Evolutionary conservation across 306 rosid species (phyloP).

Genomic region (Cotoneaster glaucophyllus): DNA sequence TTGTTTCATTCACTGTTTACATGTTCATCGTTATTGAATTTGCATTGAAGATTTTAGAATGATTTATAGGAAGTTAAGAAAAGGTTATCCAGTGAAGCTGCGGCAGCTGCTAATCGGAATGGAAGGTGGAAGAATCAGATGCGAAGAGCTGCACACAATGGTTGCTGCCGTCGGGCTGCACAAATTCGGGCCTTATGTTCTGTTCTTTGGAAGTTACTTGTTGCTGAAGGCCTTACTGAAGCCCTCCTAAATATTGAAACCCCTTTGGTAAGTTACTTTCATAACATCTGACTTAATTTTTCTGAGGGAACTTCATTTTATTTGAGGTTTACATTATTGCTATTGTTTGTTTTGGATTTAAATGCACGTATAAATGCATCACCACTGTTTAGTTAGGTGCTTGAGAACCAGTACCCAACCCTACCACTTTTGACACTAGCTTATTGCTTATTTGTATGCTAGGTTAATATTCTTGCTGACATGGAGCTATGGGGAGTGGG

Average conservation of each 20-base stretch:
- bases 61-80: conserved; percentile 74
- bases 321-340: background rate
- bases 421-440: conserved; percentile 9
- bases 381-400: background rate
- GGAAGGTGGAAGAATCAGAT: conserved; percentile 98
- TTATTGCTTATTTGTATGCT: conserved; percentile 18
- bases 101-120: conserved; percentile 65
- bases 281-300: background rate
- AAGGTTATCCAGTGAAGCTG: conserved; percentile 72
- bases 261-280: conserved; percentile 56
- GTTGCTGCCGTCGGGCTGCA: conserved; percentile 93
- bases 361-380: background rate
- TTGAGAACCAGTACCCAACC: background rate
- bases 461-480: conserved; percentile 92
- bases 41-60: conserved; percentile 15
- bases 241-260: conserved; percentile 64
- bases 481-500: conserved; percentile 98
- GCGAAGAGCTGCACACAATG: conserved; percentile 93
- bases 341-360: background rate
- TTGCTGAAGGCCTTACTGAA: conserved; percentile 71
- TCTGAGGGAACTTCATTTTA: background rate
- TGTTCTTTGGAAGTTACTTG: conserved; percentile 85
- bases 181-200: conserved; percentile 79
- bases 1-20: background rate
- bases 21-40: conserved; percentile 13